A percentile compares a stretch with the other conserved stretches of the same genome.
phyloP scores from a whole-genome alignment of 495 filamentous ascomycete genomes.

The Elaphomyces granulatus region DNA sequence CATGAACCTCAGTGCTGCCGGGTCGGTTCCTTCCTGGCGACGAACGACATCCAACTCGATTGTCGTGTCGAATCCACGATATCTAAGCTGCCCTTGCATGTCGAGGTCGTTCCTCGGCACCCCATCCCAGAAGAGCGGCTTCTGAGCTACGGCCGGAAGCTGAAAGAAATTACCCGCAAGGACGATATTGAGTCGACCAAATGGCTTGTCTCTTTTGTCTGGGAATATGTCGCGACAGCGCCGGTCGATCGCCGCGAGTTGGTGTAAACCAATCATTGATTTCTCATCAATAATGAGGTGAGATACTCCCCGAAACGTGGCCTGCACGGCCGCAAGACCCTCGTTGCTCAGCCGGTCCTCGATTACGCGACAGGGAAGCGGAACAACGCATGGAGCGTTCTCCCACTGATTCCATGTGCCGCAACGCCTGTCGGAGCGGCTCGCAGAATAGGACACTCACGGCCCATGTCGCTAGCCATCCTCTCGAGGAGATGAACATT shows the following conservation, averaged over 20 bases:
- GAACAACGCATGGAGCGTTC: not conserved
- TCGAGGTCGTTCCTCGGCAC: too few relatives aligned
- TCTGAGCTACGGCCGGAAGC: not conserved
- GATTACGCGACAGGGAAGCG: not conserved
- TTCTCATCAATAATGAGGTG: not conserved
- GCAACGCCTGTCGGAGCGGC: not conserved
- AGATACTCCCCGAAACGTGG: not conserved
- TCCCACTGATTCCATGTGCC: not conserved
- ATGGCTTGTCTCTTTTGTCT: not conserved
- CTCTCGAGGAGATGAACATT: not conserved
- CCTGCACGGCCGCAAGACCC: not conserved
- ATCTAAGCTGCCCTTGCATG: too few relatives aligned
- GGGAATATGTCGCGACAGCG: not conserved
- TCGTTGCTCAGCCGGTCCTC: not conserved
- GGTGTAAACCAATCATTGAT: not conserved
- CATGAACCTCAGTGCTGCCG: not conserved
- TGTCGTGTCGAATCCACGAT: too few relatives aligned
- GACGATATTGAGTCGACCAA: not conserved
- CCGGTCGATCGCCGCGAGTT: not conserved
- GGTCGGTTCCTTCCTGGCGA: too few relatives aligned
- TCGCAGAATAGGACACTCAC: not conserved
- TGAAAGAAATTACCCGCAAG: not conserved
- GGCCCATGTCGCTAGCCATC: not conserved
- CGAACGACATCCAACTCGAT: too few relatives aligned
- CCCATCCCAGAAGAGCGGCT: too few relatives aligned